Evolutionary conservation across 306 rosid species (phyloP), one percentile per base, ranked within the genome.

Genomic region (Rubus parviflorus): DNA sequence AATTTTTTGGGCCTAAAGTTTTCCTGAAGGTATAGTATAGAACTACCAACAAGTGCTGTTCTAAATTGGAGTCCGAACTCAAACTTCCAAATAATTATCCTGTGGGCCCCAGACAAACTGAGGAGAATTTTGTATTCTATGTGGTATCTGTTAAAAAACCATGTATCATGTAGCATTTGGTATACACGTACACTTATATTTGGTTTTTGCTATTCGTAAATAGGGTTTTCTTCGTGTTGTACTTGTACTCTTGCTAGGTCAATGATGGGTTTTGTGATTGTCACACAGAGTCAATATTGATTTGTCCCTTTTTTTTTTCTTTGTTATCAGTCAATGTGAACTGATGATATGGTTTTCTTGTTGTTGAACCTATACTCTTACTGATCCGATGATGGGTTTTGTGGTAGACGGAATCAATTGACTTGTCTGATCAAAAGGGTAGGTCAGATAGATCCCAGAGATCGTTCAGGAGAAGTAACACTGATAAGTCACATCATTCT

Each of bases 401-500:
- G 35, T 30, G 64, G 84, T 90, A 95, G 97, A 92, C 99, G 15
- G 97, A 95, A 81, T 85, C 96, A 69, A 78, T 95, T 46, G 97
- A 95, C 81, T 83, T 92, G 83, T 63, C 89, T 76, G 92, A 89
- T 8, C 86, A 73, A 84, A 79, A 86, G 38, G 48, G 68, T n/a
- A 78, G 49, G 80, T 58, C 90, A 74, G 88, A 82, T 25, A 71
- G 73, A 60, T 15, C 70, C 72, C 68, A 77, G 66, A 80, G 49
- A 81, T 70, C 82, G 42, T 95, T 95, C 77, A 85, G 89, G 83
- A 89, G 89, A 87, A 90, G 96, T 79, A 88, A 81, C 60, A 3
- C 75, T 23, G 86, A 88, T 40, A 90, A 77, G 69, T 74, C 82
- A 16, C 69, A 47, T 74, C 82, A 58, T 83, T 67, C 86, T 56